Conservation (phyloP, 306 rosid species). For the Prunus kanzakura region DNA sequence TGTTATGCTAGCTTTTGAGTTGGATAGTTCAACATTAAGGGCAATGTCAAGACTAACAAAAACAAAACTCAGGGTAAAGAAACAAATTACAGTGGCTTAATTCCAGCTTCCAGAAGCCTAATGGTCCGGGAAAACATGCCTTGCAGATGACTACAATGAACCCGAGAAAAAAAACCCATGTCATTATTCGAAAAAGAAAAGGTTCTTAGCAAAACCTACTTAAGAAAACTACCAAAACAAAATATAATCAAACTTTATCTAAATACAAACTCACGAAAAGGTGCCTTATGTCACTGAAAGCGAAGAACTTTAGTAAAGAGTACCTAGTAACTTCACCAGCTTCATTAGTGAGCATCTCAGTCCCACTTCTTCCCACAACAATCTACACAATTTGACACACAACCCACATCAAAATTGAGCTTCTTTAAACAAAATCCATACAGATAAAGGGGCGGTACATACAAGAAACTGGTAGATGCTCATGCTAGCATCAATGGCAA, state of each 20-base stretch:
- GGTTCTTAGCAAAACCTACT: background rate
- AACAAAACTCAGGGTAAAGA: slow-evolving; percentile 6
- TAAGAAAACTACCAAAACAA: background rate
- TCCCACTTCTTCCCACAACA: slow-evolving; percentile 94
- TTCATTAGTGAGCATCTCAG: slow-evolving; percentile 93
- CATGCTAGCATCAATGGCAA: slow-evolving; percentile 96
- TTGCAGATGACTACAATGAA: slow-evolving; percentile 75
- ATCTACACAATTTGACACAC: slow-evolving; percentile 49
- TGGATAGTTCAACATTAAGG: background rate
- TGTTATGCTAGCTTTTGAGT: background rate
- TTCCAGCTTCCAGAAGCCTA: slow-evolving; percentile 93
- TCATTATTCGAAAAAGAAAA: slow-evolving; percentile 6
- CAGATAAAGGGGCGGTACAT: slow-evolving; percentile 3
- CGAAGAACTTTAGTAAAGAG: background rate
- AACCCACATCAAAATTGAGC: slow-evolving; percentile 19
- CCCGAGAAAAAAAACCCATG: slow-evolving; percentile 18
- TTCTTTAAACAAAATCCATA: background rate
- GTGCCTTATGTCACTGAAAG: background rate
- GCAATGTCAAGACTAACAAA: background rate
- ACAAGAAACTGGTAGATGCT: slow-evolving; percentile 99
- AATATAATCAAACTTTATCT: background rate
- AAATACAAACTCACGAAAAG: slow-evolving; percentile 1
- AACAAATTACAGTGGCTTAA: slow-evolving; percentile 74
- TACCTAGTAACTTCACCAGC: slow-evolving; percentile 99
- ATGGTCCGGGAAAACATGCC: slow-evolving; percentile 94